Evolutionary conservation across 148 eudicot genomes (phyloP).

Genomic region (Persicaria tinctoria): DNA sequence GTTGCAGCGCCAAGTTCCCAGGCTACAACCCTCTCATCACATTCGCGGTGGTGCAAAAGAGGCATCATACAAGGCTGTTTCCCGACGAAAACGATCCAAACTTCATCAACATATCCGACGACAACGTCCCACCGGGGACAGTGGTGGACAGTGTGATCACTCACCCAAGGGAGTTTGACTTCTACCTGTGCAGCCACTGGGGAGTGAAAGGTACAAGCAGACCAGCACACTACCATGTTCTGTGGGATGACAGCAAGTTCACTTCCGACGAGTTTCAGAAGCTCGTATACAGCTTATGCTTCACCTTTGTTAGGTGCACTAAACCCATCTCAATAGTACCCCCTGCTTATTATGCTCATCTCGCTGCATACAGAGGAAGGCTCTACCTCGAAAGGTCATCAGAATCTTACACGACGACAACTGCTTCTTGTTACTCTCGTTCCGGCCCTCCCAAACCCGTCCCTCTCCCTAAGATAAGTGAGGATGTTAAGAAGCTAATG

Average conservation of each 20-base stretch:
- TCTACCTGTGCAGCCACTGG: constrained; percentile 89
- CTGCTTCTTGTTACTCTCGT: constrained; percentile 32
- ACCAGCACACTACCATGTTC: constrained; percentile 77
- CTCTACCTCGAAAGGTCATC: constrained; percentile 58
- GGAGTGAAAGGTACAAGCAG: constrained; percentile 87
- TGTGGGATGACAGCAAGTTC: constrained; percentile 82
- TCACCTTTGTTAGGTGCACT: constrained; percentile 86
- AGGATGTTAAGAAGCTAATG: constrained; percentile 84
- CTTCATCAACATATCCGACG: constrained; percentile 28
- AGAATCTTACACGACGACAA: constrained; percentile 27
- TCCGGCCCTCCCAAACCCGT: constrained; percentile 41
- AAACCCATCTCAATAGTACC: constrained; percentile 93
- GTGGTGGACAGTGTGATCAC: constrained; percentile 85
- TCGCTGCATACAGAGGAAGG: constrained; percentile 91
- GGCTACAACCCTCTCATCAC: constrained; percentile 72
- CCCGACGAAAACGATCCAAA: constrained; percentile 41
- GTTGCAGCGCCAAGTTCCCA: constrained; percentile 39
- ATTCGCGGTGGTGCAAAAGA: constrained; percentile 79
- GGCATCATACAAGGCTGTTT: constrained; percentile 86
- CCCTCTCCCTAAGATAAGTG: constrained; percentile 76
- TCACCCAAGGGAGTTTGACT: constrained; percentile 79
- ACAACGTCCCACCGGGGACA: constrained; percentile 81
- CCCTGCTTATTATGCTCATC: constrained; percentile 89
- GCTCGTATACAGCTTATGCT: constrained; percentile 75
- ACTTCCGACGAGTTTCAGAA: constrained; percentile 84